Evolutionary conservation across 768 basidiomycete genomes (phyloP).

Genomic region (Rhodosporidiobolus odoratus): DNA sequence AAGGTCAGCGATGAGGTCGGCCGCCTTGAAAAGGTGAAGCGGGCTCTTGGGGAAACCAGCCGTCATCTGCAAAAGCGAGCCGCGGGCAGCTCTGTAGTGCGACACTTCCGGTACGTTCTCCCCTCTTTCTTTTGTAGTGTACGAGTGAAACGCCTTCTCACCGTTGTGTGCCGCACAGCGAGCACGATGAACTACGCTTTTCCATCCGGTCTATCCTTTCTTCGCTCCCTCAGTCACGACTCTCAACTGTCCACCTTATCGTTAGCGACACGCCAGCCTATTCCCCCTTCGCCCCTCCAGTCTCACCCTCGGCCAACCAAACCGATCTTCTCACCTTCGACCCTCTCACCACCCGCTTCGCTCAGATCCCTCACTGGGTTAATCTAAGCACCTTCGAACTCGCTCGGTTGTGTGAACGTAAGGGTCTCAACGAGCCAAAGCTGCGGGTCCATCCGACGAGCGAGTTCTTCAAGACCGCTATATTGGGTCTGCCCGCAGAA

Average conservation of each 20-base stretch:
- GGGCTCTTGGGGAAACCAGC: too few species aligned
- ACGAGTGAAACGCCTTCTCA: too few species aligned
- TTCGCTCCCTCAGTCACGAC: neutral
- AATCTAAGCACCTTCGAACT: conserved; percentile 5
- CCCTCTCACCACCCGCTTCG: conserved; percentile 10
- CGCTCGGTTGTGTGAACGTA: neutral
- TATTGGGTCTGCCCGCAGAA: neutral
- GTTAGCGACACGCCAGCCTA: conserved; percentile 30
- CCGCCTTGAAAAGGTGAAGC: neutral
- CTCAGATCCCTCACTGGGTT: conserved; percentile 51
- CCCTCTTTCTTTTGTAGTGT: neutral
- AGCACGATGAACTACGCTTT: conserved; percentile 43
- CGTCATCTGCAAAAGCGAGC: neutral
- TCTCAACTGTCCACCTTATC: conserved; percentile 36
- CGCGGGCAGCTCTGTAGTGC: neutral
- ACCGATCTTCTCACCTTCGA: neutral
- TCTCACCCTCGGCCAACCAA: neutral
- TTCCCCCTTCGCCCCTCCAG: neutral
- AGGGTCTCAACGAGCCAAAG: neutral
- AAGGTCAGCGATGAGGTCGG: neutral
- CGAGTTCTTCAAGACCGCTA: conserved; percentile 9
- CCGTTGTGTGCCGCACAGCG: conserved; percentile 15
- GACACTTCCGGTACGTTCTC: conserved; percentile 22
- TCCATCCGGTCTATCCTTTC: conserved; percentile 40
- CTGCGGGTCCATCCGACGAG: conserved; percentile 15